Conservation (phyloP, 2,329 filamentous ascomycete species). For the Calonectria pauciramosa region DNA sequence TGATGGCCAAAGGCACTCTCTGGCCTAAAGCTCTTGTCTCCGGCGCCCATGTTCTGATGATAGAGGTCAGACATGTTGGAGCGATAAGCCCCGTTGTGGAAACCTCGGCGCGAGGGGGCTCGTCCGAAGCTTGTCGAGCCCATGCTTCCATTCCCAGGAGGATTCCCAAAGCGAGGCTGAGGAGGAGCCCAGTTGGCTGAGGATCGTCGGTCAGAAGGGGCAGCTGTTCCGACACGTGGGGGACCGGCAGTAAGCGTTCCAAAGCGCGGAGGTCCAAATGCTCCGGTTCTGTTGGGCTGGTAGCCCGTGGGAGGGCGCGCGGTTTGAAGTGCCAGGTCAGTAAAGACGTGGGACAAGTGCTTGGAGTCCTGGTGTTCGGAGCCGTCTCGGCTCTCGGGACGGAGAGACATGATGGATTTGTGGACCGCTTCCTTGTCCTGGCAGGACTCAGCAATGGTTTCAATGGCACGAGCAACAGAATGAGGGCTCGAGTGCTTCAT, state of each 20-base stretch:
- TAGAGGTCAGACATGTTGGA: conserved; percentile 52
- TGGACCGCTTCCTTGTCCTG: conserved; percentile 45
- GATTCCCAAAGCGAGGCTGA: conserved; percentile 35
- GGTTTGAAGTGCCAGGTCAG: conserved; percentile 31
- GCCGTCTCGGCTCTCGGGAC: conserved; percentile 31
- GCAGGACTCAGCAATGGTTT: conserved; percentile 48
- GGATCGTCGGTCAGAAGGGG: conserved; percentile 43
- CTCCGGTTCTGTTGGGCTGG: conserved; percentile 39
- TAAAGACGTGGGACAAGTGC: conserved; percentile 29
- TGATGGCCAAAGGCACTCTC: conserved; percentile 41
- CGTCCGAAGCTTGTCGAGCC: conserved; percentile 33
- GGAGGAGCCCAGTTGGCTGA: conserved; percentile 38
- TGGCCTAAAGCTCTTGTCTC: conserved; percentile 38
- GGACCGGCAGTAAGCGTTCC: conserved; percentile 48
- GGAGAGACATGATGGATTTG: conserved; percentile 45
- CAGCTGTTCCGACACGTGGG: conserved; percentile 45
- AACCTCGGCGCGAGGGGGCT: conserved; percentile 47
- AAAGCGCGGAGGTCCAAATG: conserved; percentile 47
- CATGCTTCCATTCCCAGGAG: conserved; percentile 25
- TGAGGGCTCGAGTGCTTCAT: conserved; percentile 51
- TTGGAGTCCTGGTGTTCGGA: conserved; percentile 32
- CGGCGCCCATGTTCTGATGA: conserved; percentile 41
- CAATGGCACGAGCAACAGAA: conserved; percentile 49
- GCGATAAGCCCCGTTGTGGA: conserved; percentile 48
- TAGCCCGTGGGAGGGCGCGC: conserved; percentile 44